These are phyloP conservation scores for Candida oleophila DNA, from an alignment of 805 yeast species.

Conservation along the genomic window DNA sequence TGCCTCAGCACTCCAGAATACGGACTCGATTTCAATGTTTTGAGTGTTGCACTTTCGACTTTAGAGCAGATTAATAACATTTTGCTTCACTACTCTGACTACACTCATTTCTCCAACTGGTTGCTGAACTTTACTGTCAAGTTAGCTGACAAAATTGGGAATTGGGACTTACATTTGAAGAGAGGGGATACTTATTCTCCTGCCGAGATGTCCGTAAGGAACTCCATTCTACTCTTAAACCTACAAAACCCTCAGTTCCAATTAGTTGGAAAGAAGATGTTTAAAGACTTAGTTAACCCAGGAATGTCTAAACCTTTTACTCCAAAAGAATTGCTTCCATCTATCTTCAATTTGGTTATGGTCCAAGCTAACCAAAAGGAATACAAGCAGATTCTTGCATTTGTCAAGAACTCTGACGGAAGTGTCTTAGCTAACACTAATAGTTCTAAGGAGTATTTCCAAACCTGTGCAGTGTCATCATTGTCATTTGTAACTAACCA, in stretches of 20 bases:
- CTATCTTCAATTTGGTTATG: conserved; percentile 44
- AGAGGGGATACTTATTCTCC: conserved; percentile 12
- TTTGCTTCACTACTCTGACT: conserved; percentile 28
- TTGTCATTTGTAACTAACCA: conserved; percentile 48
- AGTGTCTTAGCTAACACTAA: conserved; percentile 41
- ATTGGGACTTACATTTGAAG: conserved; percentile 22
- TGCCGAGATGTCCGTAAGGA: conserved; percentile 45
- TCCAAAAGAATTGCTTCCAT: conserved; percentile 50
- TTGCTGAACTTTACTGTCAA: conserved; percentile 13
- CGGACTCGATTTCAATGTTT: conserved; percentile 27
- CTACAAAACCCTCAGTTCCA: conserved; percentile 24
- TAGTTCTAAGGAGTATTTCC: conserved; percentile 38
- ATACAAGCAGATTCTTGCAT: conserved; percentile 57
- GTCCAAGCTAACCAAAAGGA: conserved; percentile 43
- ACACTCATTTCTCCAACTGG: conserved; percentile 23
- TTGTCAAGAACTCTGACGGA: conserved; percentile 50
- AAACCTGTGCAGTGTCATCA: conserved; percentile 55
- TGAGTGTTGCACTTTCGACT: conserved; percentile 34
- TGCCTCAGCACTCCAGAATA: conserved; percentile 15
- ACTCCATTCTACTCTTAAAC: conserved; percentile 42
- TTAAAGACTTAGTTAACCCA: conserved; percentile 47
- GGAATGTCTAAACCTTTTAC: conserved; percentile 49
- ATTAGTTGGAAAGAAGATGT: conserved; percentile 37
- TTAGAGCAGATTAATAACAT: conserved; percentile 33
- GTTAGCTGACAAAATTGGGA: conserved; percentile 22